A percentile compares a stretch with the other conserved stretches of the same genome.
phyloP scores from a whole-genome alignment of 2,329 filamentous ascomycete genomes.

The Dactylonectria macrodidyma region DNA sequence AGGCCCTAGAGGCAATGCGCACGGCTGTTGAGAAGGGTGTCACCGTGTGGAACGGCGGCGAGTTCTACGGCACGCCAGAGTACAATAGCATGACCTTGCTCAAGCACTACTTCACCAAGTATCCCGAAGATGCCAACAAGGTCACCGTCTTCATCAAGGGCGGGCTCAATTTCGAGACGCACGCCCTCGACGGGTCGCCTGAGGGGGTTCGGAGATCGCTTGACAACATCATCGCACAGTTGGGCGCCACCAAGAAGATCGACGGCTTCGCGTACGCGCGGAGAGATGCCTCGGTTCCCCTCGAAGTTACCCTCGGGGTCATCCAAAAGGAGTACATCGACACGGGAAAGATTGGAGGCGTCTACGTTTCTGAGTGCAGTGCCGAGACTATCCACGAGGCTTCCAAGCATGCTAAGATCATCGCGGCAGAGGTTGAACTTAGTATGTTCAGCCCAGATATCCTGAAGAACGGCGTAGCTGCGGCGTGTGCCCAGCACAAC shows the following conservation, averaged over 20 bases:
- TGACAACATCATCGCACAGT: conserved; percentile 67
- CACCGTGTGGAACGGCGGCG: conserved; percentile 74
- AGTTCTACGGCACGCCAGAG: conserved; percentile 74
- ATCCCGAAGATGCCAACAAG: conserved; percentile 75
- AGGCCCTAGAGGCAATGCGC: conserved; percentile 69
- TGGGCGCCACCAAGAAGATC: conserved; percentile 70
- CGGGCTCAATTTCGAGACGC: conserved; percentile 55
- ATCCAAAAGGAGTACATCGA: conserved; percentile 65
- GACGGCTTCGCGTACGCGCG: conserved; percentile 74
- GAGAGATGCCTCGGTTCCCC: conserved; percentile 65
- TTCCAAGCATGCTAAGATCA: conserved; percentile 60
- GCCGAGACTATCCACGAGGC: conserved; percentile 65
- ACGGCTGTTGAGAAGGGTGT: conserved; percentile 62
- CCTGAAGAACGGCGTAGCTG: conserved; percentile 66
- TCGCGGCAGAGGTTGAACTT: conserved; percentile 68
- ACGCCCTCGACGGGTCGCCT: conserved; percentile 65
- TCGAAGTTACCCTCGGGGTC: conserved; percentile 60
- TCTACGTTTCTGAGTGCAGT: conserved; percentile 67
- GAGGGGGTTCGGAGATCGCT: conserved; percentile 70
- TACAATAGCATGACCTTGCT: conserved; percentile 73
- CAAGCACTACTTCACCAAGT: conserved; percentile 73
- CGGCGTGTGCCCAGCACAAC: conserved; percentile 71
- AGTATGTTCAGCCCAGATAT: conserved; percentile 65
- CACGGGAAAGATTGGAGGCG: conserved; percentile 65
- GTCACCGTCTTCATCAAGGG: conserved; percentile 76